Evolutionary conservation across 2,329 filamentous ascomycete species (phyloP).

Genomic region (Alternaria sp.): DNA sequence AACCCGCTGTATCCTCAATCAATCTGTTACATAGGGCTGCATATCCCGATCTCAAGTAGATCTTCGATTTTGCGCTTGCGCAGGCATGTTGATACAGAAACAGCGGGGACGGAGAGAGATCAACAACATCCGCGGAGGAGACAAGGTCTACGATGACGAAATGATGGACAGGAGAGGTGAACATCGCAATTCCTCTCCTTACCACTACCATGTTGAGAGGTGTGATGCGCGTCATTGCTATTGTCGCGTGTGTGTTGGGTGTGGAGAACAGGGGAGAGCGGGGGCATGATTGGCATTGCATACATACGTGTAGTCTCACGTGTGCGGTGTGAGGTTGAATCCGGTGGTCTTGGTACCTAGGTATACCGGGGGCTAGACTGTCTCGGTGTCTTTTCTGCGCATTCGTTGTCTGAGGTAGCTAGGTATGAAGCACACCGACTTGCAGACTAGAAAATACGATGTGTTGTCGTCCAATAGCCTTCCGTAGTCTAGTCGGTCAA

Average conservation of each 20-base stretch:
- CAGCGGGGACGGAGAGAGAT: background rate
- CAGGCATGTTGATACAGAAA: background rate
- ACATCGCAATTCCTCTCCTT: background rate
- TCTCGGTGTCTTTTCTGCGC: background rate
- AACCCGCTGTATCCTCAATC: too few species aligned
- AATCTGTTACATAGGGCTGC: background rate
- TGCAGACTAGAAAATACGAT: background rate
- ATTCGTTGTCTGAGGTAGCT: background rate
- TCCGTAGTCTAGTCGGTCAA: background rate
- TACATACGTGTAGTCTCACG: background rate
- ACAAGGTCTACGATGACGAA: background rate
- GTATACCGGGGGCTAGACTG: background rate
- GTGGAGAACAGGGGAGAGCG: background rate
- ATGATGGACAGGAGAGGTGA: background rate
- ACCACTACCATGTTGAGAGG: too few species aligned
- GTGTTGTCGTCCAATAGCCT: background rate
- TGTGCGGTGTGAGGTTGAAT: background rate
- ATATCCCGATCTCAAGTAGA: background rate
- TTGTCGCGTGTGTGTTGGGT: background rate
- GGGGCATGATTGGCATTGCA: background rate
- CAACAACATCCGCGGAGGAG: background rate
- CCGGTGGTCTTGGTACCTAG: background rate
- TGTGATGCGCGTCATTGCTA: background rate
- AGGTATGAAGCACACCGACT: background rate
- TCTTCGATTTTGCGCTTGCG: background rate